These are phyloP conservation scores for Fusarium euwallaceae DNA, from an alignment of 2,329 filamentous ascomycete species.

Conservation along the genomic window DNA sequence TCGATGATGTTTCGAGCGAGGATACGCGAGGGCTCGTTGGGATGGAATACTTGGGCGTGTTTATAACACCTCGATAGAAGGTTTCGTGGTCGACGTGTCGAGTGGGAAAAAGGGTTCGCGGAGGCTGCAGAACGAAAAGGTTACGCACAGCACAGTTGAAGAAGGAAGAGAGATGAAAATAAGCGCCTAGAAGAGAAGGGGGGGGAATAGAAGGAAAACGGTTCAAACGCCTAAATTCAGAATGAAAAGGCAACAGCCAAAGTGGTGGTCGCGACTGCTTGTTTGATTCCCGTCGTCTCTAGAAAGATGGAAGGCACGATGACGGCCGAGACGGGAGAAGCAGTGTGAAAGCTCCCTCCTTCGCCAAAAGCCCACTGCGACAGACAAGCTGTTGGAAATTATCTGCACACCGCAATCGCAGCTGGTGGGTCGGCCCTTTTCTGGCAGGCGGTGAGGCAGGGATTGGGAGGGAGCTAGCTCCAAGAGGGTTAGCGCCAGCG, in stretches of 20 bases:
- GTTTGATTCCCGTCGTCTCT: constrained; percentile 15
- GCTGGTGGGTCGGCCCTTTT: neutral
- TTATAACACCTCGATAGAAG: neutral
- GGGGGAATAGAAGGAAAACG: neutral
- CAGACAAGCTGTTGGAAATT: constrained; percentile 24
- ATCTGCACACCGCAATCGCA: constrained; percentile 26
- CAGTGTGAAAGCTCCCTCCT: constrained; percentile 22
- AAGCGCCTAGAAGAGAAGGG: neutral
- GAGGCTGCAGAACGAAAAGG: constrained; percentile 1
- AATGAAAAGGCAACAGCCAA: neutral
- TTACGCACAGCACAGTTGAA: constrained; percentile 1
- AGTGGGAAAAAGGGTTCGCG: neutral
- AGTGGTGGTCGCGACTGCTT: constrained; percentile 7
- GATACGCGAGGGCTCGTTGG: neutral
- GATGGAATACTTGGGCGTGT: neutral
- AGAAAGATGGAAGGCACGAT: constrained; percentile 36
- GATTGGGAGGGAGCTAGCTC: neutral
- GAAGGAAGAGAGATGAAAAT: neutral
- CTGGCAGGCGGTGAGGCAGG: constrained; percentile 11
- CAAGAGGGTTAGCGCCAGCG: constrained; percentile 8
- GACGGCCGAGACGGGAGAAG: constrained; percentile 8
- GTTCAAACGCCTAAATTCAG: neutral
- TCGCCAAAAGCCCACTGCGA: constrained; percentile 15
- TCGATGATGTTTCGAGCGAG: neutral
- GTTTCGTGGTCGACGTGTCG: neutral